These are phyloP conservation scores for Ustilago loliicola DNA, from an alignment of 1,284 basidiomycete genomes.

Conservation along the genomic window DNA sequence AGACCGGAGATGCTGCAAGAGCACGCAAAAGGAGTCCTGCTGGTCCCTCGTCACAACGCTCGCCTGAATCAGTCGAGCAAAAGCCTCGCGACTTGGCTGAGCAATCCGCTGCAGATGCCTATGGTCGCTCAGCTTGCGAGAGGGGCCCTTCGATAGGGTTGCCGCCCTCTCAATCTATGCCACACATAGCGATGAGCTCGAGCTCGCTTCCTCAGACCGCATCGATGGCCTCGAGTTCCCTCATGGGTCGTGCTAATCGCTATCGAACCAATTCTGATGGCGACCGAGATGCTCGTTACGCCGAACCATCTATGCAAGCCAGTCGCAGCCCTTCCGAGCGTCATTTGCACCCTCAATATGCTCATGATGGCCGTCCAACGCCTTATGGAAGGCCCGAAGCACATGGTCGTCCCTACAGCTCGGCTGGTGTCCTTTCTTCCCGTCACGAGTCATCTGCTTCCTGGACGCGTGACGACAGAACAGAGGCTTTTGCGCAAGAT, in stretches of 20 bases:
- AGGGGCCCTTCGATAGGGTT: slow-evolving; percentile 6
- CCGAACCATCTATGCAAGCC: slow-evolving; percentile 4
- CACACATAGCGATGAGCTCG: not conserved
- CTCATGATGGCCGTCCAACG: slow-evolving; percentile 8
- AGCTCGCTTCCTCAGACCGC: slow-evolving; percentile 4
- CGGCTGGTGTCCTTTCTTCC: slow-evolving; percentile 7
- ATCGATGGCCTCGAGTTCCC: slow-evolving; percentile 14
- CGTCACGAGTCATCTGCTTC: slow-evolving; percentile 10
- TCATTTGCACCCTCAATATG: slow-evolving; percentile 18
- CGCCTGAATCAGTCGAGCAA: slow-evolving; percentile 24
- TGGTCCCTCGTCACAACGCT: slow-evolving; percentile 25
- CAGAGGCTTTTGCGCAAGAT: slow-evolving; percentile 22
- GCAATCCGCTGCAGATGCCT: not conserved
- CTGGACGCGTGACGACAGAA: slow-evolving; percentile 21
- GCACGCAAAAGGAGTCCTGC: slow-evolving; percentile 31
- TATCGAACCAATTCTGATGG: slow-evolving; percentile 42
- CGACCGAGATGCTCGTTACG: slow-evolving; percentile 21
- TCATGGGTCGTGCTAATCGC: slow-evolving; percentile 14
- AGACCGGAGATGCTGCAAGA: slow-evolving; percentile 43
- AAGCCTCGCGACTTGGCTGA: slow-evolving; percentile 19
- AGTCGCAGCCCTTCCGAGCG: slow-evolving; percentile 32
- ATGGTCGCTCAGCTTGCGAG: slow-evolving; percentile 4
- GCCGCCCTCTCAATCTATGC: slow-evolving; percentile 29
- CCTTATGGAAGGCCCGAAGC: slow-evolving; percentile 5
- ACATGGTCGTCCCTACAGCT: slow-evolving; percentile 24